phyloP scores from a whole-genome alignment of 257 asterid species.

The Solanum bulbocastanum region DNA sequence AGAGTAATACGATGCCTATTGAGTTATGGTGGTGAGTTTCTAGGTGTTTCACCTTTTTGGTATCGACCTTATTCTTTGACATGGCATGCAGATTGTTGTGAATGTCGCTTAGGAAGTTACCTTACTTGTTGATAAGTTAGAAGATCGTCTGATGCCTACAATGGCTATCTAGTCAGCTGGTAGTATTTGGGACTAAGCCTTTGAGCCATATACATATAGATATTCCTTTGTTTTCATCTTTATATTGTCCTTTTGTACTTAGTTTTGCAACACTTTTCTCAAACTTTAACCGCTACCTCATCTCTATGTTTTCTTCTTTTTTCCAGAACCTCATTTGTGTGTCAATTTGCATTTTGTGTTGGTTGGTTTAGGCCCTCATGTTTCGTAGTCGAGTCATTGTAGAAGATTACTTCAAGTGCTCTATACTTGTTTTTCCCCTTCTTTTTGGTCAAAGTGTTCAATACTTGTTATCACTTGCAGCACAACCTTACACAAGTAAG shows the following conservation, averaged over 20 bases:
- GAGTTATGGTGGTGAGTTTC: not conserved
- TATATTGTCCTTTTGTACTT: too few relatives aligned
- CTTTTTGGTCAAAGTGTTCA: not conserved
- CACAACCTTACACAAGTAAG: not conserved
- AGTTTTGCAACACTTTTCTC: too few relatives aligned
- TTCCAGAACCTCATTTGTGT: too few relatives aligned
- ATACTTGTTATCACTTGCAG: not conserved
- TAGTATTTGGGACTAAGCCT: too few relatives aligned
- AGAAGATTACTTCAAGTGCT: not conserved
- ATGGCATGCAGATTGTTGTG: not conserved
- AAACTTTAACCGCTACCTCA: too few relatives aligned
- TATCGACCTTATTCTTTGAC: not conserved
- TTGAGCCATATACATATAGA: too few relatives aligned
- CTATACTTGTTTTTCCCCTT: not conserved
- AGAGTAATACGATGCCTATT: not conserved
- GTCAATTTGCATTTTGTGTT: not conserved
- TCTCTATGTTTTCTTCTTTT: too few relatives aligned
- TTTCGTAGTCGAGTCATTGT: not conserved
- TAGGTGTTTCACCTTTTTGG: not conserved
- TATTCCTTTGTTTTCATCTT: too few relatives aligned
- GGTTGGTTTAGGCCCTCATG: not conserved
- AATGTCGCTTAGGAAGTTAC: not conserved
- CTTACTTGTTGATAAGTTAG: not conserved
- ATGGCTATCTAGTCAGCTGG: too few relatives aligned
- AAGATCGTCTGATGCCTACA: not conserved